These are phyloP conservation scores for Microbotryum silenes-acaulis DNA, from an alignment of 1,284 basidiomycete genomes.

Conservation along the genomic window DNA sequence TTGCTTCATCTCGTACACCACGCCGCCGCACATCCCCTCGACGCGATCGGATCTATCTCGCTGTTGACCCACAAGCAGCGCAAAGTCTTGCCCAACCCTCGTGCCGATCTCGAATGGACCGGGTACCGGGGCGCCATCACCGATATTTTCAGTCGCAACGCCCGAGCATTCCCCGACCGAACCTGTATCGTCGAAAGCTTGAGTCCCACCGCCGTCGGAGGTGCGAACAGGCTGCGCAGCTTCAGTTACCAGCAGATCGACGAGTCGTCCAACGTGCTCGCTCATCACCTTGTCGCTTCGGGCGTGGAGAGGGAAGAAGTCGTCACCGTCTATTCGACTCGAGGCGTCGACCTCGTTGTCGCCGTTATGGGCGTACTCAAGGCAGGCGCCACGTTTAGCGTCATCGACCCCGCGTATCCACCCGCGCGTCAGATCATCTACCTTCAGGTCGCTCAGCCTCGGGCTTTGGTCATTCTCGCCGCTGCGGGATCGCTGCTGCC, in stretches of 20 bases:
- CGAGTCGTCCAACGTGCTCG: constrained; percentile 77
- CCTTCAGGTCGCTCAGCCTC: constrained; percentile 84
- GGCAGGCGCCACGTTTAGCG: constrained; percentile 93
- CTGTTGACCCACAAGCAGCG: constrained; percentile 69
- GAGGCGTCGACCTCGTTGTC: constrained; percentile 92
- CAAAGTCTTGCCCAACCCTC: constrained; percentile 70
- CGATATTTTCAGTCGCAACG: constrained; percentile 81
- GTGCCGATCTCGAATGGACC: constrained; percentile 89
- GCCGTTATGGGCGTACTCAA: constrained; percentile 96
- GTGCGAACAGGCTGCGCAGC: constrained; percentile 49
- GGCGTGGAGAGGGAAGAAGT: constrained; percentile 91
- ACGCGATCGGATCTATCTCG: constrained; percentile 63
- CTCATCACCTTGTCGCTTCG: constrained; percentile 77
- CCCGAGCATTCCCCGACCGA: constrained; percentile 63
- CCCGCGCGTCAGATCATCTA: constrained; percentile 92
- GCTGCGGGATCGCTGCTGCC: constrained; percentile 78
- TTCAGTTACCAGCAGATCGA: constrained; percentile 79
- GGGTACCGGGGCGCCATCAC: constrained; percentile 94
- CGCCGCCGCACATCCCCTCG: constrained; percentile 53
- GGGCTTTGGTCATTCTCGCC: constrained; percentile 85
- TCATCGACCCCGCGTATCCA: constrained; percentile 98
- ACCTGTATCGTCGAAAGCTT: constrained; percentile 76
- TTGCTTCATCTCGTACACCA: constrained; percentile 66
- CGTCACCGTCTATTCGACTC: constrained; percentile 97
- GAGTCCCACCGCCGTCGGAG: constrained; percentile 43